Evolutionary conservation across 2,329 filamentous ascomycete genomes (phyloP).

Genomic region (Aspergillus sergii): DNA sequence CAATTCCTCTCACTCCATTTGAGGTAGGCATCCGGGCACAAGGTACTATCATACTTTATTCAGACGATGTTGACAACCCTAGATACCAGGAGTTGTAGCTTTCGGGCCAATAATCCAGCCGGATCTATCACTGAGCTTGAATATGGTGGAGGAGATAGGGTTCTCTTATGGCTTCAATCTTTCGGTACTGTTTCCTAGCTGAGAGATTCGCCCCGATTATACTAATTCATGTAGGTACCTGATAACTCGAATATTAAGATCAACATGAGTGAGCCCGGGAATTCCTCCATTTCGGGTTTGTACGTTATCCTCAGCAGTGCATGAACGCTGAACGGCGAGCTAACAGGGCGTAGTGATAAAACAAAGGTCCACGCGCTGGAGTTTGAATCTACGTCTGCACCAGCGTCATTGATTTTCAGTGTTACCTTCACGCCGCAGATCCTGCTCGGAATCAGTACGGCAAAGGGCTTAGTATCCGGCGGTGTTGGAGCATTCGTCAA

Average conservation of each 20-base stretch:
- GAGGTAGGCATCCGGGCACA: conserved; percentile 14
- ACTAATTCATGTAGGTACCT: conserved; percentile 17
- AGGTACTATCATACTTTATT: neutral
- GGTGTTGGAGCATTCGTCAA: conserved; percentile 26
- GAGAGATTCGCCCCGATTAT: neutral
- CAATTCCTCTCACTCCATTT: conserved; percentile 24
- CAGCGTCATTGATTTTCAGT: conserved; percentile 15
- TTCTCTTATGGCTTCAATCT: conserved; percentile 26
- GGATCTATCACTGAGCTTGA: conserved; percentile 15
- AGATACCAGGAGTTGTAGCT: conserved; percentile 24
- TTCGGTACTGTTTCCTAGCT: conserved; percentile 12
- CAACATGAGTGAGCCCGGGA: conserved; percentile 16
- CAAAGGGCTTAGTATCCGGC: conserved; percentile 13
- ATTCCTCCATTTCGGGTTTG: conserved; percentile 35
- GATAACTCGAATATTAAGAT: conserved; percentile 18
- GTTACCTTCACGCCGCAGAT: conserved; percentile 22
- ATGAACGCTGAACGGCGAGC: neutral
- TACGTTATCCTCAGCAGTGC: conserved; percentile 20
- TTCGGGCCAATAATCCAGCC: conserved; percentile 22
- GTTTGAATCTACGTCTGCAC: conserved; percentile 16
- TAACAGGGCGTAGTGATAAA: conserved; percentile 13
- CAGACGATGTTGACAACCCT: neutral
- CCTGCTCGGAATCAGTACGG: conserved; percentile 19
- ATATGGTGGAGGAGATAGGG: conserved; percentile 13
- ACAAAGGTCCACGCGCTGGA: conserved; percentile 20